Conservation (phyloP, 805 yeast species). For the Candida gorgasii region DNA sequence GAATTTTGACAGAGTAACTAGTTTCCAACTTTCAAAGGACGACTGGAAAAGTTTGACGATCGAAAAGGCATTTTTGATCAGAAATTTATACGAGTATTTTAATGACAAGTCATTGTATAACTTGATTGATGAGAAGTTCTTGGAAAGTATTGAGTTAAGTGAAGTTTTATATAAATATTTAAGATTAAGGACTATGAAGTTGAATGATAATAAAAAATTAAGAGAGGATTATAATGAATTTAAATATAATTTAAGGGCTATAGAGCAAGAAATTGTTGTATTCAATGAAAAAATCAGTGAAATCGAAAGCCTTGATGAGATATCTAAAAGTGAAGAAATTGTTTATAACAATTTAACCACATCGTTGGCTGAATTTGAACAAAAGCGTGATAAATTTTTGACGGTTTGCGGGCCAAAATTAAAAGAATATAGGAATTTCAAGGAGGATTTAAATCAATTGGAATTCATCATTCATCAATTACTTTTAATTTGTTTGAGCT, state of each 20-base stretch:
- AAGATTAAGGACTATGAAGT: slow-evolving; percentile 38
- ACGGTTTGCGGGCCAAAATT: slow-evolving; percentile 16
- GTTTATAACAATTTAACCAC: slow-evolving; percentile 15
- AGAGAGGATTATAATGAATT: slow-evolving; percentile 21
- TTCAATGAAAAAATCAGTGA: slow-evolving; percentile 1
- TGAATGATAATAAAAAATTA: slow-evolving; percentile 23
- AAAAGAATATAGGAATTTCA: slow-evolving; percentile 18
- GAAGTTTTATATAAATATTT: slow-evolving; percentile 58
- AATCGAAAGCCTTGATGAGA: slow-evolving; percentile 9
- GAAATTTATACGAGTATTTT: slow-evolving; percentile 69
- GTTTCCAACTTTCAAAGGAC: slow-evolving; percentile 60
- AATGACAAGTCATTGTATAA: slow-evolving; percentile 50
- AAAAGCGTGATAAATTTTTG: slow-evolving; percentile 21
- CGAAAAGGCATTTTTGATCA: slow-evolving; percentile 71
- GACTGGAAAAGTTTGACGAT: slow-evolving; percentile 71
- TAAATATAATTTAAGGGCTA: slow-evolving; percentile 13
- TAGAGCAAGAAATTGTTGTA: slow-evolving; percentile 18
- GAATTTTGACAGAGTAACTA: slow-evolving; percentile 62
- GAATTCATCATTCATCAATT: slow-evolving; percentile 79
- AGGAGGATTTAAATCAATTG: slow-evolving; percentile 54
- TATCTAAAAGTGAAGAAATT: slow-evolving; percentile 12
- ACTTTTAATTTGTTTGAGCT: slow-evolving; percentile 61
- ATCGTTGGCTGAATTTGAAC: slow-evolving; percentile 15
- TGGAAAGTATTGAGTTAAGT: slow-evolving; percentile 76
- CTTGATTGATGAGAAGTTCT: slow-evolving; percentile 66